Evolutionary conservation across 192 early-diverging fungal genomes (phyloP).

Genomic region (Podila minutissima): DNA sequence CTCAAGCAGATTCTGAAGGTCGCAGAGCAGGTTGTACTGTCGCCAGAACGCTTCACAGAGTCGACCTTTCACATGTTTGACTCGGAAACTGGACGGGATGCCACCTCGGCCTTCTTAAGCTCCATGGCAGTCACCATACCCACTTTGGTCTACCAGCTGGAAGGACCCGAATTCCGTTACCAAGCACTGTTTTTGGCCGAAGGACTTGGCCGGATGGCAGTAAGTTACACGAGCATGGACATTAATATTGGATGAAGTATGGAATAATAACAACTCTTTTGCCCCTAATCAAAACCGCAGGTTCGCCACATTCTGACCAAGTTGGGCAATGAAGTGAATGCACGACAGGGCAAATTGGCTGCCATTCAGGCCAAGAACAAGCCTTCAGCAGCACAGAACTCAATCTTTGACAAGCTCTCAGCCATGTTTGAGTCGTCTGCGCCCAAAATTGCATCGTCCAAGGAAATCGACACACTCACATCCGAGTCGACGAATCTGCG

Average conservation of each 20-base stretch:
- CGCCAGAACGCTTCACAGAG: conserved; percentile 36
- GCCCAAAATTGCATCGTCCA: conserved; percentile 15
- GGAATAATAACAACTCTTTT: too few relatives aligned
- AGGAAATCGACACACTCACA: conserved; percentile 12
- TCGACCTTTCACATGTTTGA: conserved; percentile 31
- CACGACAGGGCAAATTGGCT: conserved; percentile 20
- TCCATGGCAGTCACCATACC: conserved; percentile 25
- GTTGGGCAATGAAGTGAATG: conserved; percentile 39
- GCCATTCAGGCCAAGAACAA: conserved; percentile 32
- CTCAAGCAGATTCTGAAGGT: conserved; percentile 44
- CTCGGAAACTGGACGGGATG: conserved; percentile 23
- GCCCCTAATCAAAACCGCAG: background rate
- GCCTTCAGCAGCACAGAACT: background rate
- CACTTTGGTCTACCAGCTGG: conserved; percentile 29
- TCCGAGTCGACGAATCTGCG: conserved; percentile 24
- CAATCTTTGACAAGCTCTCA: background rate
- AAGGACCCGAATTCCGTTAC: conserved; percentile 30
- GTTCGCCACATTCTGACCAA: conserved; percentile 44
- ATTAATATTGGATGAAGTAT: too few relatives aligned
- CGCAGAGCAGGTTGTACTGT: conserved; percentile 41
- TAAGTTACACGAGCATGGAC: background rate
- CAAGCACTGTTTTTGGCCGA: conserved; percentile 41
- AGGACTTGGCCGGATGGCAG: conserved; percentile 29
- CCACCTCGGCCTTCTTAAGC: conserved; percentile 23
- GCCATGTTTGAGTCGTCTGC: conserved; percentile 15